phyloP scores from a whole-genome alignment of 768 basidiomycete genomes.

The Mycena chlorophos region DNA sequence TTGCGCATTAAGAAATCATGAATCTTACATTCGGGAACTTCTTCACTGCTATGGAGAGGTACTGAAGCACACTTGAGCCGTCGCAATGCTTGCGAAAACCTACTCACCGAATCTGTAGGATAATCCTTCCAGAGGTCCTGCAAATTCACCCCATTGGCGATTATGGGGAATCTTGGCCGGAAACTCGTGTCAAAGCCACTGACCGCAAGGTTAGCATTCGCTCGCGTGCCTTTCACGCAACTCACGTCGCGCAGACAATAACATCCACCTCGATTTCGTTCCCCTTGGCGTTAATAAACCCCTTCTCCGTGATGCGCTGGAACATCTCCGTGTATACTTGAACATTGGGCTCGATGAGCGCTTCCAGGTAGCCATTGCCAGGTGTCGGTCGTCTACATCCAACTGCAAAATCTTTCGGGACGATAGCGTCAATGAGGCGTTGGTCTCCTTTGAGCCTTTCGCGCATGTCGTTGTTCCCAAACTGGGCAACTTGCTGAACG shows the following conservation, averaged over 20 bases:
- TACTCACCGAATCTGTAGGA: slow-evolving; percentile 24
- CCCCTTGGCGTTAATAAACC: slow-evolving; percentile 47
- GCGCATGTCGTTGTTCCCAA: slow-evolving; percentile 29
- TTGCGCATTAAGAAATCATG: not conserved
- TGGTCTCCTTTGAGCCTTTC: slow-evolving; percentile 19
- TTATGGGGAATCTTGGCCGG: slow-evolving; percentile 24
- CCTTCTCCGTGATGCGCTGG: slow-evolving; percentile 42
- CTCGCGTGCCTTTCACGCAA: not conserved
- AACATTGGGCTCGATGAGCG: slow-evolving; percentile 48
- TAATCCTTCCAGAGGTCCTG: slow-evolving; percentile 26
- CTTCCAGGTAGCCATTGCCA: slow-evolving; percentile 53
- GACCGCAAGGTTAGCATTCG: not conserved
- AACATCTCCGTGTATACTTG: slow-evolving; percentile 42
- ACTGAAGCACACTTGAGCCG: slow-evolving; percentile 5
- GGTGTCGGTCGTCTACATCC: slow-evolving; percentile 51
- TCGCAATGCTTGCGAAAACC: not conserved
- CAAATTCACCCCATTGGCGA: slow-evolving; percentile 25
- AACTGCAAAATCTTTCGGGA: slow-evolving; percentile 44
- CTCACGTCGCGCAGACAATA: slow-evolving; percentile 50
- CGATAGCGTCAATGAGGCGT: slow-evolving; percentile 27
- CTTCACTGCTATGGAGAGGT: slow-evolving; percentile 26
- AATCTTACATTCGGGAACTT: slow-evolving; percentile 21
- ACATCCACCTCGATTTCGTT: slow-evolving; percentile 44
- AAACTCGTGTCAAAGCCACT: slow-evolving; percentile 29
- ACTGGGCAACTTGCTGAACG: slow-evolving; percentile 4